Base-by-base conservation (phyloP, 306 rosid genomes). In the Boehmeria nivea region DNA sequence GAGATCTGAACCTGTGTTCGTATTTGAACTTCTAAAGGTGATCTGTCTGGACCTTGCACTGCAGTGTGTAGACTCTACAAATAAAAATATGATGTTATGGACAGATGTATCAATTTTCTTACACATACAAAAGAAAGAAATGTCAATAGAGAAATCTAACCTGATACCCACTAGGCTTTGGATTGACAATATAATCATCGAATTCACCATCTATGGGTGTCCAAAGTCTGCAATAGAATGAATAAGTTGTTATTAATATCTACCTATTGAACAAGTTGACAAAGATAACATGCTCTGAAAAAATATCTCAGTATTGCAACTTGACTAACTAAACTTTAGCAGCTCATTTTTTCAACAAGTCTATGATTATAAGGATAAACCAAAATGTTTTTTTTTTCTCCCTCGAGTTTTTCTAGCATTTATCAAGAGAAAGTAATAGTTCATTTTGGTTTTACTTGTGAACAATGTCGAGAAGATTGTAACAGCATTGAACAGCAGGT, bases 101-200 rank as follows among this genome's bases (percentile, higher is more conserved):
- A 37, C 55, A 67, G 21, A 33, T 37, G 43, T n/a, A n/a, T n/a
- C n/a, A n/a, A n/a, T n/a, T n/a, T n/a, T n/a, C n/a, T n/a, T n/a
- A n/a, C n/a, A n/a, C n/a, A n/a, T n/a, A n/a, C n/a, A 68, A 46
- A 53, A 54, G 31, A 12, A 33, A 54, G 38, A 33, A 33, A 33
- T 11, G 11, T 5, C 5, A 40, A 10, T 11, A 40, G 45, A 11
- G 45, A 12, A 12, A 40, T 23, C 74, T 69, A 62, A 90, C 98
- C 98, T 90, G 98, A 76, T 90, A 90, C 57, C 98, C 98, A 74
- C 98, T 90, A 54, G 87, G 83, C 76, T 90, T 90, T 44, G 98
- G 98, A 77, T 90, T 90, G 72, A 90, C 72, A 51, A 90, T 82
- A 70, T 90, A 90, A 79, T 90, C 98, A 69, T 90, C 98, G 74